Percentiles rank a stretch among this genome's conserved stretches.
Conservation (phyloP, 2,329 filamentous ascomycete species). For the Fusarium armeniacum region DNA sequence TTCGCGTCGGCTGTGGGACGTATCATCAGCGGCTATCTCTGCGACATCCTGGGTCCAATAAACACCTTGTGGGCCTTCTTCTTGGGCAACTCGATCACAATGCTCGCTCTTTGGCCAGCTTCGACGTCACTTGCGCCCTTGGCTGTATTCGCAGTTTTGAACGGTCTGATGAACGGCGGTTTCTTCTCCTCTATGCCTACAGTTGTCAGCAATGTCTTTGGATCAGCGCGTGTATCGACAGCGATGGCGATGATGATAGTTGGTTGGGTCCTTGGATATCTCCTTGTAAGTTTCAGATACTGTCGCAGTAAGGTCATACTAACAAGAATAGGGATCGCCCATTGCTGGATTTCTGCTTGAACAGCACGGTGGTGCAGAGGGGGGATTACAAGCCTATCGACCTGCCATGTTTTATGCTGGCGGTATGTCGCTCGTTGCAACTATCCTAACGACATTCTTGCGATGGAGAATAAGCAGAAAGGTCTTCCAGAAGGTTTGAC, state of each 20-base stretch:
- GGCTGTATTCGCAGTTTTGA: slow-evolving; percentile 69
- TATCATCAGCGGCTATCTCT: slow-evolving; percentile 66
- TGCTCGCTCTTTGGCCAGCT: slow-evolving; percentile 73
- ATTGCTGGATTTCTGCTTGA: slow-evolving; percentile 72
- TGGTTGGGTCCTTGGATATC: slow-evolving; percentile 72
- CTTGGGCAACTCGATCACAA: slow-evolving; percentile 67
- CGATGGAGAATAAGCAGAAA: slow-evolving; percentile 33
- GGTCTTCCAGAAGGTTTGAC: slow-evolving; percentile 9
- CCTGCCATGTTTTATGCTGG: slow-evolving; percentile 75
- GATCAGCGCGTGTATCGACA: slow-evolving; percentile 65
- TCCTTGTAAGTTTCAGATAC: slow-evolving; percentile 61
- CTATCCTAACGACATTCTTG: slow-evolving; percentile 16
- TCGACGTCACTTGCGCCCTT: slow-evolving; percentile 68
- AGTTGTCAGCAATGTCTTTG: slow-evolving; percentile 71
- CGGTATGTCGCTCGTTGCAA: slow-evolving; percentile 20
- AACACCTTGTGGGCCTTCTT: slow-evolving; percentile 68
- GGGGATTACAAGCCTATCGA: slow-evolving; percentile 65
- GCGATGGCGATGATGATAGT: slow-evolving; percentile 74
- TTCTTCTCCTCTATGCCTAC: slow-evolving; percentile 76
- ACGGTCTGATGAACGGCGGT: slow-evolving; percentile 71
- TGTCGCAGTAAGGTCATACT: not conserved
- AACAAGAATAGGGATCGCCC: slow-evolving; percentile 62
- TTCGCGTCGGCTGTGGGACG: slow-evolving; percentile 71
- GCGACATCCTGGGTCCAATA: slow-evolving; percentile 67
- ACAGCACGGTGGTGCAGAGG: slow-evolving; percentile 65